Evolutionary conservation across 176 grass and related monocot genomes (phyloP).

Genomic region (Paspalum vaginatum): DNA sequence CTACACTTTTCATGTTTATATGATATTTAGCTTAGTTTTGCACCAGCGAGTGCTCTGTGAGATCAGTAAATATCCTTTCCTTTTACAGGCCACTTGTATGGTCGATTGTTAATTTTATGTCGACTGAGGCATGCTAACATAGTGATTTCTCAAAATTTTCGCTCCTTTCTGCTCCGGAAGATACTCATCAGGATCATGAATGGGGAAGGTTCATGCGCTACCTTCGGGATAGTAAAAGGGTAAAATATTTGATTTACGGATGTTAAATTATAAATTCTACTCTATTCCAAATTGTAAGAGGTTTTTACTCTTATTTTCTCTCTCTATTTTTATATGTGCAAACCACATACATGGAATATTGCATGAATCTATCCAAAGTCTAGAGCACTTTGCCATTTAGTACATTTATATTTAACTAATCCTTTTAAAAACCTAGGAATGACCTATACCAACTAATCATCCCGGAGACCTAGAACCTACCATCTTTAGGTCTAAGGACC

Average conservation of each 20-base stretch:
- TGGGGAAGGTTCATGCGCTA: slow-evolving; percentile 60
- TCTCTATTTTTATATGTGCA: too few relatives aligned
- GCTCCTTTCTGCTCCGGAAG: slow-evolving; percentile 61
- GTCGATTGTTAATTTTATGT: slow-evolving; percentile 49
- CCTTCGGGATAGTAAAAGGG: slow-evolving; percentile 52
- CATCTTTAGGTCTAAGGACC: too few relatives aligned
- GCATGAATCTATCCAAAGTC: too few relatives aligned
- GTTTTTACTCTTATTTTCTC: neutral
- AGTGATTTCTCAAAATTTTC: slow-evolving; percentile 46
- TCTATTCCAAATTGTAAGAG: neutral
- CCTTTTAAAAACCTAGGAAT: too few relatives aligned
- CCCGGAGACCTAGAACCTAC: too few relatives aligned
- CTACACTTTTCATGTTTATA: neutral
- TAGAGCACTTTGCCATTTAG: too few relatives aligned
- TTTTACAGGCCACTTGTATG: slow-evolving; percentile 54
- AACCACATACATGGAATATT: too few relatives aligned
- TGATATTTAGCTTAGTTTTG: slow-evolving; percentile 15
- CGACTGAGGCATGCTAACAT: slow-evolving; percentile 27
- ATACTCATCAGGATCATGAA: slow-evolving; percentile 51
- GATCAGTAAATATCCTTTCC: slow-evolving; percentile 18
- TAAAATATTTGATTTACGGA: slow-evolving; percentile 28
- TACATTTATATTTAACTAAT: too few relatives aligned
- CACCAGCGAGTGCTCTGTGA: neutral
- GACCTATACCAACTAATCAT: too few relatives aligned
- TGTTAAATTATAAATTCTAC: too few relatives aligned